phyloP scores from a whole-genome alignment of 805 yeast species.

The Myxozyma mucilagina region DNA sequence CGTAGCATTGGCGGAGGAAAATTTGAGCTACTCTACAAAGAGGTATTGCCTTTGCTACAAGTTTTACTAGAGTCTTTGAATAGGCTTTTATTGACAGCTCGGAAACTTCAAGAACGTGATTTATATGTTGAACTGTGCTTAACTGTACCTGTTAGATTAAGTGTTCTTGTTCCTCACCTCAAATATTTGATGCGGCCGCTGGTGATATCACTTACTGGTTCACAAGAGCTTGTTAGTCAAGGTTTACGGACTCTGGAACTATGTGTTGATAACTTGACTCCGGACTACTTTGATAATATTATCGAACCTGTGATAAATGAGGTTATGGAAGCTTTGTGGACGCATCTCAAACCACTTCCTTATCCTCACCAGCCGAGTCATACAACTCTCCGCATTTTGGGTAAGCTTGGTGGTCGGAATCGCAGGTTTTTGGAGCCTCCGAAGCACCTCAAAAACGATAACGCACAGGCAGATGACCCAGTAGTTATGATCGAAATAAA shows the following conservation, averaged over 20 bases:
- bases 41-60: slow-evolving; percentile 87
- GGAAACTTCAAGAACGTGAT: slow-evolving; percentile 87
- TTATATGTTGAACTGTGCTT: slow-evolving; percentile 91
- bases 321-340: slow-evolving; percentile 90
- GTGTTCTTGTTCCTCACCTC: slow-evolving; percentile 90
- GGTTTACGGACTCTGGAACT: slow-evolving; percentile 92
- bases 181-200: slow-evolving; percentile 87
- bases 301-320: slow-evolving; percentile 95
- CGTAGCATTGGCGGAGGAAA: slow-evolving; percentile 97
- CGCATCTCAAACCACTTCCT: slow-evolving; percentile 86
- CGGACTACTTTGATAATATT: slow-evolving; percentile 95
- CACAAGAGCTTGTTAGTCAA: slow-evolving; percentile 89
- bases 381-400: slow-evolving; percentile 87
- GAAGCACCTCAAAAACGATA: slow-evolving; percentile 56
- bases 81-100: slow-evolving; percentile 75
- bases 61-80: slow-evolving; percentile 82
- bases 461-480: slow-evolving; percentile 59
- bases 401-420: slow-evolving; percentile 95
- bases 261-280: slow-evolving; percentile 93
- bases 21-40: slow-evolving; percentile 88
- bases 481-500: slow-evolving; percentile 68
- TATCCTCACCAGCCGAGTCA: slow-evolving; percentile 94
- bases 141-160: slow-evolving; percentile 91
- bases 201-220: slow-evolving; percentile 84
- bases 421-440: slow-evolving; percentile 81